Percentiles rank a stretch among this genome's conserved stretches.
Evolutionary conservation across 108 stramenopile species (phyloP).

Genomic region (Fragilaria radians): DNA sequence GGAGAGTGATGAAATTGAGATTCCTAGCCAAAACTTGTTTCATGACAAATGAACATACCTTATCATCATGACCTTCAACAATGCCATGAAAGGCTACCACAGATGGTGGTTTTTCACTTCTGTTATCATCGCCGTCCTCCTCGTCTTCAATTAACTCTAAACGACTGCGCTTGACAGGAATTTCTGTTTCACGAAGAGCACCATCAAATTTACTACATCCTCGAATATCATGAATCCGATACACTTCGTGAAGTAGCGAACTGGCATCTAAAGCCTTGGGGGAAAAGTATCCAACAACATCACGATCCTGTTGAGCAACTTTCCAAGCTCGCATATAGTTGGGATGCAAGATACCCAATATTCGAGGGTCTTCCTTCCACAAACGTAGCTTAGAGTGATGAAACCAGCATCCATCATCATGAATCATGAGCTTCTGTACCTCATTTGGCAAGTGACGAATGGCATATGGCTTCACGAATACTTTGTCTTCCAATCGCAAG

Average conservation of each 20-base stretch:
- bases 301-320: background rate
- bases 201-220: background rate
- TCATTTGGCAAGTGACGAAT: background rate
- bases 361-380: background rate
- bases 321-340: background rate
- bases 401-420: slow-evolving; percentile 4
- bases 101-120: background rate
- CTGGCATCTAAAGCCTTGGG: background rate
- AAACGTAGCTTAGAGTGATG: background rate
- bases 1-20: no score
- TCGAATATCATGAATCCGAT: background rate
- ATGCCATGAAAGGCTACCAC: background rate
- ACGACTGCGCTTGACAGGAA: background rate
- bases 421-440: background rate
- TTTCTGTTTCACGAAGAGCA: background rate
- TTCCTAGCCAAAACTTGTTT: no score
- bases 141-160: background rate
- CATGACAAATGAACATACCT: no score
- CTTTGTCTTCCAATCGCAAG: slow-evolving; percentile 3
- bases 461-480: slow-evolving; percentile 3
- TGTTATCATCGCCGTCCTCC: background rate
- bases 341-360: background rate
- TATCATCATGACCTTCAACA: no score
- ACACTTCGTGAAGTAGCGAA: background rate
- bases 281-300: background rate